Base-by-base conservation (phyloP, 306 rosid species). In the Crotalaria pallida region DNA sequence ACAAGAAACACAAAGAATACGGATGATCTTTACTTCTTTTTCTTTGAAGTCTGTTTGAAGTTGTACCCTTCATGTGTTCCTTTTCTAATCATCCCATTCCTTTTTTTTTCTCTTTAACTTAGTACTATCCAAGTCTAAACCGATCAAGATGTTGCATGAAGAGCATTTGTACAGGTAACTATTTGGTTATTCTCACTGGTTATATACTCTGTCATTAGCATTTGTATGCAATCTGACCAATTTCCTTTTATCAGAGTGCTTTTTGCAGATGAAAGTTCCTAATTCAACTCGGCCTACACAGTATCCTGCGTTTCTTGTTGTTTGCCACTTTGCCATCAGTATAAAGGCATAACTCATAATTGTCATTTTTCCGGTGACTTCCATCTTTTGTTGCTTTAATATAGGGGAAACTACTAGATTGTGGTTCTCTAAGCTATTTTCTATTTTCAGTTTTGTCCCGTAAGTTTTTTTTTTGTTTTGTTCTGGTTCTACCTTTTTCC, bases 211-310 rank as follows among this genome's bases (percentile, higher is more conserved):
- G 21, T 44, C 31, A 15, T 53, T 60, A 31, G 71, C 49, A 47
- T 63, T 65, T 58, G 15, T 56, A 58, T 53, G 50, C 29, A 49
- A 61, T 27, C 76, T 86, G 82, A 84, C 66, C 67, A 43, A 24
- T 57, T 84, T 80, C 77, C 61, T 67, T 76, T 67, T 22, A 51
- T 70, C 91, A 95, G 97, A 95, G 83, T 95, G 99, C 73, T 95
- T 95, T 85, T 80, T 95, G 84, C 99, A 95, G 92, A 95, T 95
- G 99, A 95, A 89, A 87, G 99, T 95, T 76, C 99, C 99, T 47
- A 95, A 95, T 82, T 91, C 99, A 69, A 83, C 96, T 50, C 96
- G 96, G 38, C 99, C 99, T 22, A 95, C 97, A 17, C 99, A 91
- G 99, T 95, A 95, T 95, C 99, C 99, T 88, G 74, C 60, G 69